Base-by-base conservation (phyloP, 2,329 filamentous ascomycete species). In the Sordariomycetes sp. region DNA sequence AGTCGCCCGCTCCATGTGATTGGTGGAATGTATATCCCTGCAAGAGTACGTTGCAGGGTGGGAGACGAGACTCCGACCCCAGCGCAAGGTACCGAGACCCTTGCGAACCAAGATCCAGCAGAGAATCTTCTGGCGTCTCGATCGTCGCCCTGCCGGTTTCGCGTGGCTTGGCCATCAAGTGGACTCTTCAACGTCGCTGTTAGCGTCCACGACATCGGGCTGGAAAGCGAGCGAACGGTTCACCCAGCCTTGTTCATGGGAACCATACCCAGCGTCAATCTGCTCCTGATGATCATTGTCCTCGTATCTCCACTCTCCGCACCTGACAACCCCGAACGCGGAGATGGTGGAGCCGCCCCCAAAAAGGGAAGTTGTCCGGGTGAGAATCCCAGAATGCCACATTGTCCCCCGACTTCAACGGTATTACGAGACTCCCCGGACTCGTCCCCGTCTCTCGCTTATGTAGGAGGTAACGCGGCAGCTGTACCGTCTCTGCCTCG, bases 301-400 rank as follows among this genome's bases (percentile, higher is more conserved):
- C 39, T 7, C 5, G 39, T n/a, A n/a, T 15, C 13, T 45, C 17
- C 10, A 45, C 15, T 15, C 36, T 17, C 39, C 39, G 39, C 6
- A n/a, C 6, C 17, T 45, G 39, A 15, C 39, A n/a, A 45, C 39
- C 39, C 39, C 39, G 39, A 17, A 17, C 10, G 35, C 55, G 55
- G 55, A 56, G 39, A 7, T 10, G 15, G 45, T 52, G 35, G 55
- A 32, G 45, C 55, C 55, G 55, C 34, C 36, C 48, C 55, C 48
- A 12, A 39, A 52, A 56, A 25, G 20, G 55, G 55, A n/a, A 56
- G 32, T 25, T 39, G 17, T 24, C 15, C 20, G 15, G 53, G 55
- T 56, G 55, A 25, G 17, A 36, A 42, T 52, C 32, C 17, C 10
- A 22, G 45, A 13, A 3, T 17, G 39, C 39, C 39, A 42, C 36